Conservation (phyloP, 2,329 filamentous ascomycete genomes). For the Dichotomopilus funicola region DNA sequence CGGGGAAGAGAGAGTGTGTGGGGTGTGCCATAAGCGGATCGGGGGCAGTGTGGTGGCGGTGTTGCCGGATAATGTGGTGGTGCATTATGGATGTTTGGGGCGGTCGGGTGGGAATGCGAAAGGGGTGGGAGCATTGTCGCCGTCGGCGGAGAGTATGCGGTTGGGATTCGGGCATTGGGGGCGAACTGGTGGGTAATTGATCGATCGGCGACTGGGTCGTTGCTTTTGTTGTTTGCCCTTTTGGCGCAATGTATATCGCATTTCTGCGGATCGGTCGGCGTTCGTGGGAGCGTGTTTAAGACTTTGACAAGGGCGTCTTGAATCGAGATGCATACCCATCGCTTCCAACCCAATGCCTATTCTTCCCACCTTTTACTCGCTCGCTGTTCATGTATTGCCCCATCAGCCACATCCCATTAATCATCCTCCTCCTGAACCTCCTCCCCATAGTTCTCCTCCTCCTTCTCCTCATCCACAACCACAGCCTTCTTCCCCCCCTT, state of each 20-base stretch:
- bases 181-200: neutral
- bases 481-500: constrained; percentile 66
- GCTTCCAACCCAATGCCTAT: neutral
- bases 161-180: constrained; percentile 1
- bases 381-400: neutral
- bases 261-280: no score
- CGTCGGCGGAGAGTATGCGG: neutral
- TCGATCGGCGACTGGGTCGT: neutral
- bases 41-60: constrained; percentile 88
- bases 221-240: neutral
- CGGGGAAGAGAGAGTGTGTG: constrained; percentile 81
- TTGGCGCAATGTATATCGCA: neutral
- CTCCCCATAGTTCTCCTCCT: constrained; percentile 80
- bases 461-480: constrained; percentile 46
- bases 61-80: constrained; percentile 72
- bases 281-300: no score
- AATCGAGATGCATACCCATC: no score
- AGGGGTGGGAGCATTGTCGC: constrained; percentile 1
- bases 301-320: no score
- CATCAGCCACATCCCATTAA: constrained; percentile 1
- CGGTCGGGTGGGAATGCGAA: constrained; percentile 32
- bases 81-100: constrained; percentile 73
- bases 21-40: constrained; percentile 87
- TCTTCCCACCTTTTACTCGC: neutral
- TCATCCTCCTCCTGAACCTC: constrained; percentile 64